Base-by-base conservation (phyloP, 2,329 filamentous ascomycete genomes). In the Fusarium praegraminearum region DNA sequence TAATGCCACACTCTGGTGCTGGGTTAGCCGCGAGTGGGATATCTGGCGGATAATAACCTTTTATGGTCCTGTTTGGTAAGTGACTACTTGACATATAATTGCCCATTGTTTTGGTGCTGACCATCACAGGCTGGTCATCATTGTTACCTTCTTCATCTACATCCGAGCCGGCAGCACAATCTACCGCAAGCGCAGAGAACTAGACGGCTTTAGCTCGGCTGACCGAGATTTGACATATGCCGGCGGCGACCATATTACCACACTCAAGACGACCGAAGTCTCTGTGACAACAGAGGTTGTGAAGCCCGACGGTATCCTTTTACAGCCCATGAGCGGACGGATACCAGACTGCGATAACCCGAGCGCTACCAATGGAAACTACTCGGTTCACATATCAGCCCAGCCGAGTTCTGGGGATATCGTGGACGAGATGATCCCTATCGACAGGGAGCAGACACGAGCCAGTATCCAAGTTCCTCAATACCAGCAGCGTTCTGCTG, bases 1-100 rank as follows among this genome's bases (percentile, higher is more conserved):
- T 2, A 85, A 91, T 71, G 93, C 93, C 30, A 88, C 86, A 2
- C 79, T 96, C 24, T 97, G 93, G 93, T 97, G 93, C 76, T 96
- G 93, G 93, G 84, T 96, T 20, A 81, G 85, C 3, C 75, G 81
- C 4, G 79, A 87, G 7, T 94, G 90, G 86, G 90, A 93, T 58
- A 85, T 90, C 61, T 87, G 92, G 78, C 90, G 93, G 40, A 89
- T 96, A 60, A 87, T 87, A 5, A 86, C 89, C 30, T 95, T 94
- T 76, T 97, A 96, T 73, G 90, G 83, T 1, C 90, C 90, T 8
- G 85, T 91, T 59, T 92, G 90, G 90, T 91, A 77, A 76, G 83
- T 70, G 7, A 30, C 16, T 46, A 8, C 24, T 22, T 20, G 11
- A 6, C 12, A 7, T 24, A 1, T 15, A 2, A 15, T n/a, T 32